phyloP scores from a whole-genome alignment of 768 basidiomycete species.

The Termitomyces sp. region DNA sequence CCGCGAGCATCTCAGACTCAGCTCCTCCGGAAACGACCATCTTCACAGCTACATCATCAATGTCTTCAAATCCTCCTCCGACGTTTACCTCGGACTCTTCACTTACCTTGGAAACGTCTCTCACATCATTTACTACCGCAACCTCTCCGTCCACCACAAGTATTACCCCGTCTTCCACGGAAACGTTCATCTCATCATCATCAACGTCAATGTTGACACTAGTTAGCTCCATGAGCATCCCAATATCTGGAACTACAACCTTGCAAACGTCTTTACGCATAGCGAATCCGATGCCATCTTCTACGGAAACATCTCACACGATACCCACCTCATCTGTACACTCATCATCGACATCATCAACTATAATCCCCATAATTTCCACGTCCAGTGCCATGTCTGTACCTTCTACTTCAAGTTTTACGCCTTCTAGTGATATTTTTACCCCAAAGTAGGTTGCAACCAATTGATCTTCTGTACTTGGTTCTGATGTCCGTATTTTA shows the following conservation, averaged over 20 bases:
- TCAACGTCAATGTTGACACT: background rate
- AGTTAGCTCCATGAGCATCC: background rate
- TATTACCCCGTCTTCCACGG: background rate
- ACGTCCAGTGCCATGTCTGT: background rate
- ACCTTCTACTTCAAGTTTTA: background rate
- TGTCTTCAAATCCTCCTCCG: background rate
- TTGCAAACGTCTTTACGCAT: background rate
- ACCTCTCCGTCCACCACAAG: background rate
- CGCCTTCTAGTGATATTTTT: background rate
- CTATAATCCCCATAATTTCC: background rate
- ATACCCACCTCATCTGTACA: constrained; percentile 5
- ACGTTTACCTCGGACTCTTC: background rate
- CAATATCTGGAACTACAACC: background rate
- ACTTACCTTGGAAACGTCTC: background rate
- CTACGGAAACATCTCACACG: background rate
- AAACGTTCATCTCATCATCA: background rate
- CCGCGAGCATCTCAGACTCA: background rate
- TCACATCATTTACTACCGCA: background rate
- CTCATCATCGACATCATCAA: constrained; percentile 1
- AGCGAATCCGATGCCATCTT: background rate
- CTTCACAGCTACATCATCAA: background rate
- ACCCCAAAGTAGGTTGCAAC: background rate
- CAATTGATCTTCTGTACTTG: background rate
- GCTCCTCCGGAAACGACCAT: background rate
- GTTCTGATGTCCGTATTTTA: background rate